Conservation (phyloP, 1,284 basidiomycete species). For the Chalciporus piperatoides region DNA sequence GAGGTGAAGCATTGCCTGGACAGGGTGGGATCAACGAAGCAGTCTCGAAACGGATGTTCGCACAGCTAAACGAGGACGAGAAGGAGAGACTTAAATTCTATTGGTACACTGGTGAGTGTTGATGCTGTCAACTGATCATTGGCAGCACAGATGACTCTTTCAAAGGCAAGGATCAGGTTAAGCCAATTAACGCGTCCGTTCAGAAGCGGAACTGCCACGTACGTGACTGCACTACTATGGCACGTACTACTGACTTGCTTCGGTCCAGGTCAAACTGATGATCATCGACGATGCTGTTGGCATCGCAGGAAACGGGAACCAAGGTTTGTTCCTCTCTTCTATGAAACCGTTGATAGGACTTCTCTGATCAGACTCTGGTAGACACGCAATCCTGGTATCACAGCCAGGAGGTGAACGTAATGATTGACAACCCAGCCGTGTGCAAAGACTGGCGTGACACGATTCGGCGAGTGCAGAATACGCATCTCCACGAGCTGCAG, state of each 20-base stretch:
- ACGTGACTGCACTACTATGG: conserved; percentile 12
- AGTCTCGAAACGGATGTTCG: conserved; percentile 66
- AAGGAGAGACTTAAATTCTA: conserved; percentile 60
- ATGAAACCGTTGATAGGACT: background rate
- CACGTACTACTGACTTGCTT: background rate
- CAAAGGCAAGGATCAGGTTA: conserved; percentile 63
- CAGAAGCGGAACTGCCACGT: conserved; percentile 77
- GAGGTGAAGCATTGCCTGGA: conserved; percentile 69
- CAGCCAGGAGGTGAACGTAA: conserved; percentile 73
- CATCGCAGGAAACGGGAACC: conserved; percentile 69
- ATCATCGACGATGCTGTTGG: conserved; percentile 67
- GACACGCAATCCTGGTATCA: conserved; percentile 80
- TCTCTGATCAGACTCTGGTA: conserved; percentile 12
- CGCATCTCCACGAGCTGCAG: conserved; percentile 57
- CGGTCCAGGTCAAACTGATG: conserved; percentile 61
- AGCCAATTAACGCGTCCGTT: conserved; percentile 67
- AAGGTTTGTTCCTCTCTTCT: conserved; percentile 29
- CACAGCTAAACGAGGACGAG: conserved; percentile 47
- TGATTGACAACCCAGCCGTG: conserved; percentile 63
- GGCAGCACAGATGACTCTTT: conserved; percentile 22
- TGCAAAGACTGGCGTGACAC: conserved; percentile 64
- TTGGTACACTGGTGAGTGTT: conserved; percentile 50
- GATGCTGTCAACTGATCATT: background rate
- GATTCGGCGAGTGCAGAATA: conserved; percentile 68
- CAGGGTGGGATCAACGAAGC: conserved; percentile 82